These are phyloP conservation scores for Trypanosoma lewisi DNA, from an alignment of 208 protist genomes.

Conservation along the genomic window DNA sequence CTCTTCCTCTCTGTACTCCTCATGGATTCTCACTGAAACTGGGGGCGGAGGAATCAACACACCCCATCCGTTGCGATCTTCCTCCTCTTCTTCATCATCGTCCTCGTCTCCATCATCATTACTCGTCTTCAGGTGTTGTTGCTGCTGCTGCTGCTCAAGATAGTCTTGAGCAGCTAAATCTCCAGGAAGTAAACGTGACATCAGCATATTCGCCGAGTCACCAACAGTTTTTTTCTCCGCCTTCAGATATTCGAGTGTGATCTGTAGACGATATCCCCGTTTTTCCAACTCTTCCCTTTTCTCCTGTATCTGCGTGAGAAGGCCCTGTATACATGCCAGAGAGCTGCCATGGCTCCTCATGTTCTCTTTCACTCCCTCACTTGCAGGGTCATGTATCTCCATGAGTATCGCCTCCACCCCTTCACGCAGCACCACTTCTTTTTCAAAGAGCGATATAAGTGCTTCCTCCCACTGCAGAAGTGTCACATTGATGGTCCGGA, in stretches of 20 bases:
- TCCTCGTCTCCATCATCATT: not conserved
- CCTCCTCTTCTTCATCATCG: not conserved
- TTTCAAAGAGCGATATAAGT: constrained; percentile 3
- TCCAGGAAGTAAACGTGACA: not conserved
- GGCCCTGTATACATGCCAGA: not conserved
- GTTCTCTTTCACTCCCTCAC: not conserved
- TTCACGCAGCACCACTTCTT: constrained; percentile 15
- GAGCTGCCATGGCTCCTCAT: not conserved
- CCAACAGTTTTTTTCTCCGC: constrained; percentile 8
- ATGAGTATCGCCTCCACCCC: constrained; percentile 16
- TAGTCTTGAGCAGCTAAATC: not conserved
- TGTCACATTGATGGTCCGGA: not conserved
- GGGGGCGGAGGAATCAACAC: constrained; percentile 2
- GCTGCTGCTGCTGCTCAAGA: too few relatives aligned
- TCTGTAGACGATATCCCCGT: not conserved
- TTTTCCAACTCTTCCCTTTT: constrained; percentile 18
- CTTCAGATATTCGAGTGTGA: constrained; percentile 16
- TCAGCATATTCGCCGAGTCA: constrained; percentile 6
- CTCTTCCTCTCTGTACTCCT: constrained; percentile 8
- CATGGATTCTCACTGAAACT: constrained; percentile 19
- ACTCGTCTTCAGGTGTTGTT: too few relatives aligned
- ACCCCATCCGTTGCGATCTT: not conserved
- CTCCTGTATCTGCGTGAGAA: constrained; percentile 12
- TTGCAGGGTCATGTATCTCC: constrained; percentile 10
- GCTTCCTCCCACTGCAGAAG: constrained; percentile 15